Base-by-base conservation (phyloP, 257 asterid species). In the Ocimum tenuiflorum region DNA sequence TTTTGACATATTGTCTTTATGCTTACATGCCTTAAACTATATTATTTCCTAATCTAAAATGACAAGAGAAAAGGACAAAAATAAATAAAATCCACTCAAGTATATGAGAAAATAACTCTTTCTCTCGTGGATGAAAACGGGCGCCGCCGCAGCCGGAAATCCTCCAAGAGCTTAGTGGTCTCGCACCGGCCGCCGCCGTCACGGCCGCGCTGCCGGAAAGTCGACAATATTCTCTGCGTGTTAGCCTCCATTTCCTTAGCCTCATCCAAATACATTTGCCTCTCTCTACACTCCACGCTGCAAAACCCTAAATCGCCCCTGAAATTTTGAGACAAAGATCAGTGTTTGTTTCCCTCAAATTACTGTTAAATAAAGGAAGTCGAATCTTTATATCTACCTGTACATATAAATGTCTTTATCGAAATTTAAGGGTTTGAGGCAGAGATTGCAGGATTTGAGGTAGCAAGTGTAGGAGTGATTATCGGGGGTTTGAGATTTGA, bases 291-390 rank as follows among this genome's bases (percentile, higher is more conserved):
- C 56, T 71, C 77, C 61, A 70, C 75, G 22, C 85, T 88, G 79
- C 96, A 88, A 59, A 86, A 88, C 0, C 95, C 88, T 55, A 79
- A 59, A 73, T 86, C 88, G 24, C 96, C 96, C 82, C 85, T 87
- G 88, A 75, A 80, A 15, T 1, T 4, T 24, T 1, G 4, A 15
- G 33, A 19, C 2, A n/a, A 9, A 47, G 2, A 39, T 27, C 0
- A 47, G 20, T n/a, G 0, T n/a, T 4, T 31, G 3, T 27, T 27
- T 27, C 4, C 31, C 2, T 27, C 31, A 27, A 27, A 4, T 27
- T 1, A 4, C n/a, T n/a, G n/a, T n/a, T n/a, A 27, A 27, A 27
- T 27, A 27, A 31, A 31, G 6, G 6, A 31, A 31, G 36, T 2
- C n/a, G 49, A 4, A 13, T 38, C 2, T 11, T 6, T 41, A 2